Base-by-base conservation (phyloP, 192 early-diverging fungal species). In the Linnemannia hyalina region DNA sequence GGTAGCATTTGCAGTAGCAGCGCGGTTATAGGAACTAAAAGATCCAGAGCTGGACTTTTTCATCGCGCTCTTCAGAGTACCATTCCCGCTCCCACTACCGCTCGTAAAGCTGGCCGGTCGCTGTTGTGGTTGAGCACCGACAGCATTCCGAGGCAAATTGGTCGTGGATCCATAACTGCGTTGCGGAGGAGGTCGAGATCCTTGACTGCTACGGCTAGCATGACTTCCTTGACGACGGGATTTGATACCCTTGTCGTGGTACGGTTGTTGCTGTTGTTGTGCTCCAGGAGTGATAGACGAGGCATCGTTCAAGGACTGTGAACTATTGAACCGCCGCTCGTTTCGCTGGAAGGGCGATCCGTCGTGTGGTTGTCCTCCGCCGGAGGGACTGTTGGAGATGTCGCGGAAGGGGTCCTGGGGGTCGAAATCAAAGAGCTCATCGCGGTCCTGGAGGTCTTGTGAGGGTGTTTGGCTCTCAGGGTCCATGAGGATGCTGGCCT, bases 361-460 rank as follows among this genome's bases (percentile, higher is more conserved):
- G 29, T 16, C 38, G 4, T 18, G 49, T 52, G 16, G 49, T 18
- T 52, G 49, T 22, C 73, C 35, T 55, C 44, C 11, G 44, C 54
- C 9, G 32, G 26, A 26, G 41, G 44, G 40, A 35, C 73, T 55
- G 73, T 7, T 55, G 49, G 47, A 74, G 49, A 47, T 36, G 42
- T 76, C 80, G 35, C 74, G 54, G 57, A 81, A 81, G 35, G 80
- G 80, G 49, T 80, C 79, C 4, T 80, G 72, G 4, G 73, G 36
- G 35, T 74, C 73, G 74, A 70, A 69, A 68, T 73, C 23, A 32
- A 75, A 80, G 60, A 75, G 32, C 23, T 29, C 32, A 40, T 80
- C 79, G 11, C 73, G 79, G 29, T 69, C 63, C 15, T 46, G 38
- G 41, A 74, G 36, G 23, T 80, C 35, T 3, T 52, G 65, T 3